phyloP scores from a whole-genome alignment of 306 rosid genomes.

The Dicorynia guianensis region DNA sequence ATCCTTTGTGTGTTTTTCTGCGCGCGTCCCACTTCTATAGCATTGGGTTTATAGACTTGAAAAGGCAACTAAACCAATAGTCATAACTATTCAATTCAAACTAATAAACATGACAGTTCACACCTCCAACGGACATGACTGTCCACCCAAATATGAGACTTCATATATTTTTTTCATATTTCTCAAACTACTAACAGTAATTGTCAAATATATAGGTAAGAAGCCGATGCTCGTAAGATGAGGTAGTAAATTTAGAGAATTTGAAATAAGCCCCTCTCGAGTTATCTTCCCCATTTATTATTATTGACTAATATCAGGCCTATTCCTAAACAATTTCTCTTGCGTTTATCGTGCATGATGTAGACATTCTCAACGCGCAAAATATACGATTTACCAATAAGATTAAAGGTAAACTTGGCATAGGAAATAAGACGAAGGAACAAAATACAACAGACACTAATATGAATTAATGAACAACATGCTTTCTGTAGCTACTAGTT shows the following conservation, averaged over 20 bases:
- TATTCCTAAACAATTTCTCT: slow-evolving; percentile 14
- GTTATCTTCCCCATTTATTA: neutral
- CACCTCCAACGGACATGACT: no score
- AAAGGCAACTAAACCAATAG: no score
- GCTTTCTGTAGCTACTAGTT: slow-evolving; percentile 6
- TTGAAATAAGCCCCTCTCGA: neutral
- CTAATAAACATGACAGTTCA: no score
- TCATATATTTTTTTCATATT: no score
- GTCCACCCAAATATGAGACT: no score
- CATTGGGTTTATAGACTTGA: no score
- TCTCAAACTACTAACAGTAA: no score
- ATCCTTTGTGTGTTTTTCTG: no score
- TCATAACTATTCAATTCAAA: no score
- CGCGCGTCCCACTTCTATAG: no score
- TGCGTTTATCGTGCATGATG: slow-evolving; percentile 18
- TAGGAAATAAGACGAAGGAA: neutral
- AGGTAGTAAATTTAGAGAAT: slow-evolving; percentile 1
- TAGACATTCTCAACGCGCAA: slow-evolving; percentile 3
- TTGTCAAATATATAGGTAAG: neutral
- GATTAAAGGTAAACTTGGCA: slow-evolving; percentile 1
- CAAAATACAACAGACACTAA: neutral
- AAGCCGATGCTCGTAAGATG: neutral
- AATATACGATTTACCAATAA: neutral
- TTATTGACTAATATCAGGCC: slow-evolving; percentile 14
- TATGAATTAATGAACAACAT: slow-evolving; percentile 12